Evolutionary conservation across 2,329 filamentous ascomycete genomes (phyloP), one percentile per base, ranked within the genome.

Genomic region (Sporothrix globosa): DNA sequence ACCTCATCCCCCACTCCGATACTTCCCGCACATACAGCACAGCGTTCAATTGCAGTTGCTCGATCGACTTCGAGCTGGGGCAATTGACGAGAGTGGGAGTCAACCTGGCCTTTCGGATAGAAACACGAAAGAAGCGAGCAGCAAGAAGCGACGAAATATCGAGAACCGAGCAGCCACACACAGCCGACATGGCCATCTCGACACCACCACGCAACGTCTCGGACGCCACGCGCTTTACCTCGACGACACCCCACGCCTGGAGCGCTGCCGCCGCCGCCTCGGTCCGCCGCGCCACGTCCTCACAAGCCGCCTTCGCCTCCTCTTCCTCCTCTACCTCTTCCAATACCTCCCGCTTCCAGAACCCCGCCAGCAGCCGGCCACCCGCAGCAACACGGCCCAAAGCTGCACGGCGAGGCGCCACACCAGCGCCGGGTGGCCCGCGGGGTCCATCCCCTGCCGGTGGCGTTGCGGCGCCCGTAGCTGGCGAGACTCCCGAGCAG

Each of bases 191-290:
- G 73, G 61, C 71, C 60, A 68, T 72, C 13, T 19, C 68, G 13
- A 50, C 56, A n/a, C 69, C 60, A 13, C 72, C 90, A 72, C 90
- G 91, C 78, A 92, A 88, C 81, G 89, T 91, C 78, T 88, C 87
- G 76, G 92, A 94, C 79, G 92, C 92, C 75, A 96, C 92, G 76
- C 90, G 91, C 78, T 96, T 92, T 80, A 92, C 90, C 19, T 82
- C 88, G 34, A 91, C 88, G 21, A 88, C 85, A 72, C 89, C 89
- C 48, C 91, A 93, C 81, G 91, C 91, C 75, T 85, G 86, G 74
- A 87, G 88, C 74, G 91, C 91, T 78, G 80, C 84, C 54, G 76
- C 77, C 68, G 77, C 78, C 52, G 79, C 81, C 34, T 72, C 73
- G 17, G 30, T 67, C 30, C 65, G 65, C 46, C 63, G 63, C 13